A percentile compares a stretch with the other conserved stretches of the same genome.
Evolutionary conservation across 257 asterid genomes (phyloP).

Genomic region (Rehmannia glutinosa): DNA sequence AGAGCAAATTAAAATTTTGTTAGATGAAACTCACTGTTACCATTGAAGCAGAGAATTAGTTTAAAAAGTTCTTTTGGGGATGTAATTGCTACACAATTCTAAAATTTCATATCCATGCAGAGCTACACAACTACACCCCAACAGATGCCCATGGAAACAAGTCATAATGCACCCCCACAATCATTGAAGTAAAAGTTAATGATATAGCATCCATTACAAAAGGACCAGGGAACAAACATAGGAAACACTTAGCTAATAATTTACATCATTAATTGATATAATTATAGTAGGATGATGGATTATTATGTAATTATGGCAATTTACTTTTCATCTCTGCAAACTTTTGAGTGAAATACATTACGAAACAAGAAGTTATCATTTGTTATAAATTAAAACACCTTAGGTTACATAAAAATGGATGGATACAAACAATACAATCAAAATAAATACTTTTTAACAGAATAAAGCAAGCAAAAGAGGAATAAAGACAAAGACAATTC

Average conservation of each 20-base stretch:
- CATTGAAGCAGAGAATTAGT: too few species aligned
- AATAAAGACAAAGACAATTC: constrained; percentile 8
- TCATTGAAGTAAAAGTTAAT: neutral
- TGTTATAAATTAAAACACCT: too few species aligned
- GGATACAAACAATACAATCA: constrained; percentile 6
- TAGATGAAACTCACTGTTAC: too few species aligned
- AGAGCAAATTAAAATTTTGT: neutral
- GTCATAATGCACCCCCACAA: neutral
- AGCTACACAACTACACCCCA: neutral
- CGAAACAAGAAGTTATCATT: too few species aligned
- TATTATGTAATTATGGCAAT: too few species aligned
- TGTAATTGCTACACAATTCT: too few species aligned
- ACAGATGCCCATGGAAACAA: neutral
- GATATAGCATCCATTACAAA: too few species aligned
- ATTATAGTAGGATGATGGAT: neutral
- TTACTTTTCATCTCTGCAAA: too few species aligned
- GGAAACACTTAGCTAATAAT: too few species aligned
- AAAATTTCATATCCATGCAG: neutral
- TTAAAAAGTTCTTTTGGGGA: too few species aligned
- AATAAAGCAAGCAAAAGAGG: constrained; percentile 6
- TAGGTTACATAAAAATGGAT: neutral
- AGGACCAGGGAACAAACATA: too few species aligned
- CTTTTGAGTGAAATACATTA: too few species aligned
- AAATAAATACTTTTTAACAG: neutral
- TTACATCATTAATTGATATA: constrained; percentile 7